Percentiles rank a stretch among this genome's conserved stretches.
Conservation (phyloP, 2,329 filamentous ascomycete species). For the Calonectria pseudoreteaudii region DNA sequence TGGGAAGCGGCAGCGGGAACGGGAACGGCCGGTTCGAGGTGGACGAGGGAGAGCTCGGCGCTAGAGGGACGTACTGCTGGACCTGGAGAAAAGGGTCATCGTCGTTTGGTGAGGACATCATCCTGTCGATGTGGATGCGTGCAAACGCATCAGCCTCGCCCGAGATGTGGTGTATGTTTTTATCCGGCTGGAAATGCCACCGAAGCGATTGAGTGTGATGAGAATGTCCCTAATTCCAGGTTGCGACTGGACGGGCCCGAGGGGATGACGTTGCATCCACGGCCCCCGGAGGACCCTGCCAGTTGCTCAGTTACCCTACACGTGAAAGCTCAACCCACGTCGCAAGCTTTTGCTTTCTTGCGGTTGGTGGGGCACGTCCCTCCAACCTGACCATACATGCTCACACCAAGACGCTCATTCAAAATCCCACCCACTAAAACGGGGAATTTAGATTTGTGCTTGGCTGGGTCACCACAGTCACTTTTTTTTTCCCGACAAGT, state of each 20-base stretch:
- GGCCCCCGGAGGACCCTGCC: constrained; percentile 1
- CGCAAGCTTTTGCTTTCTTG: constrained; percentile 16
- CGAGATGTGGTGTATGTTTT: not conserved
- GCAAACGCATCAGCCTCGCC: constrained; percentile 36
- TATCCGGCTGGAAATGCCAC: not conserved
- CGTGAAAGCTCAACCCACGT: constrained; percentile 9
- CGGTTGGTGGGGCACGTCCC: constrained; percentile 33
- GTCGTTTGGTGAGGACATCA: constrained; percentile 77
- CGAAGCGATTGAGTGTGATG: not conserved
- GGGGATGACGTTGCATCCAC: constrained; percentile 47
- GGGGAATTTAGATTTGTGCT: constrained; percentile 31
- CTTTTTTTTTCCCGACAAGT: not conserved
- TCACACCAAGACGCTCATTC: constrained; percentile 37
- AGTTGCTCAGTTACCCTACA: constrained; percentile 16
- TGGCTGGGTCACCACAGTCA: constrained; percentile 15
- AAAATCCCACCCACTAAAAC: constrained; percentile 43
- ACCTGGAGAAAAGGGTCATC: constrained; percentile 80
- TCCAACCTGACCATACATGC: not conserved
- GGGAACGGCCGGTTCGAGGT: not conserved
- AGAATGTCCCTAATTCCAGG: constrained; percentile 19
- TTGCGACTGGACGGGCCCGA: constrained; percentile 39
- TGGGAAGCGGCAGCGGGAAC: not conserved
- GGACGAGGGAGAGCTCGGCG: not conserved
- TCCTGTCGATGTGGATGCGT: constrained; percentile 50
- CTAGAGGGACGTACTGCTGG: constrained; percentile 66